Evolutionary conservation across 495 filamentous ascomycete species (phyloP).

Genomic region (Corynascus novoguineensis): DNA sequence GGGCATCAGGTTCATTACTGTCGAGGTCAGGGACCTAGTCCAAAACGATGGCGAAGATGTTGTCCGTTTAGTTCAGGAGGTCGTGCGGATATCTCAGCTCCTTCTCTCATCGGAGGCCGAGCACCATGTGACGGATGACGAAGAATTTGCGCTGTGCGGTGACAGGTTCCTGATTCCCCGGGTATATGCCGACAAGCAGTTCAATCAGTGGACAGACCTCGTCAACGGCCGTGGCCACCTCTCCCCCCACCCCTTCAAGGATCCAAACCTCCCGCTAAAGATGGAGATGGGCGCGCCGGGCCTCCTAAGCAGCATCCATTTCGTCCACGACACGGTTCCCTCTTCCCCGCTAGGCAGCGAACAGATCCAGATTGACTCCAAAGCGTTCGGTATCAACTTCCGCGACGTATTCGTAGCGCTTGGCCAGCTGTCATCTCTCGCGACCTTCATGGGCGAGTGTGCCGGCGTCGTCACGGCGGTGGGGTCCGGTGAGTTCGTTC

Average conservation of each 20-base stretch:
- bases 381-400: slow-evolving; percentile 31
- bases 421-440: slow-evolving; percentile 23
- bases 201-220: background rate
- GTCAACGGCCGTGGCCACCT: background rate
- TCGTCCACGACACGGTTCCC: slow-evolving; percentile 12
- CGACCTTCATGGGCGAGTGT: slow-evolving; percentile 33
- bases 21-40: background rate
- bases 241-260: background rate
- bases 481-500: slow-evolving; percentile 36
- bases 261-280: background rate
- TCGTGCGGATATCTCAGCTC: background rate
- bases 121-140: background rate
- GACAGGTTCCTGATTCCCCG: background rate
- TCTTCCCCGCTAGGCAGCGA: slow-evolving; percentile 14
- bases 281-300: slow-evolving; percentile 8
- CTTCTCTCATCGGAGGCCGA: background rate
- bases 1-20: background rate
- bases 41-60: background rate
- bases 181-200: background rate
- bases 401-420: slow-evolving; percentile 28
- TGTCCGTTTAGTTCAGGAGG: background rate
- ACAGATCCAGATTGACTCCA: slow-evolving; percentile 17
- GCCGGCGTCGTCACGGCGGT: slow-evolving; percentile 44
- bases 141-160: background rate
- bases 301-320: slow-evolving; percentile 22